Evolutionary conservation across 257 asterid genomes (phyloP), one percentile per base, ranked within the genome.

Genomic region (Solanum ossicruentum): DNA sequence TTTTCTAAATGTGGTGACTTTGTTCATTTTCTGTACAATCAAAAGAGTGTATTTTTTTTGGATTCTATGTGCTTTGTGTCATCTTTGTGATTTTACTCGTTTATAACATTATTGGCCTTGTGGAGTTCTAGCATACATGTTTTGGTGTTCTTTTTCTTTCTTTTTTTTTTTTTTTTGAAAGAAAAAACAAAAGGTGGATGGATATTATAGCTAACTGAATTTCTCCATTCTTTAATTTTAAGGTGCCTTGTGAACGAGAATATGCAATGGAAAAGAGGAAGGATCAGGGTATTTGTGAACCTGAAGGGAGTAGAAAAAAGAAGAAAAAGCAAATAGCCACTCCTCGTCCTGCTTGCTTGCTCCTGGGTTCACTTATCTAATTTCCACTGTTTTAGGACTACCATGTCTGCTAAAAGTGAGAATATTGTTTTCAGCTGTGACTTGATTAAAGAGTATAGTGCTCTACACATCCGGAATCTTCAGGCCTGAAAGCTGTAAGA

Each of bases 321-420:
- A 95, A 92, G 91, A 93, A 92, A 90, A 96, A 89, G 92, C 93
- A 91, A 84, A 95, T 86, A 70, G 93, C 91, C 51, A 84, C 91
- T 56, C 93, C 97, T 72, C 97, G 98, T 36, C 99, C 98, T 45
- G 97, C 99, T 81, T 96, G 98, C 87, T 96, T 96, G 98, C 87
- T 96, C 99, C 61, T 96, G 99, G 98, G 99, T 96, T 87, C 98
- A 96, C 84, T 96, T 60, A 58, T 5, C 77, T 81, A 45, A 43
- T 32, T 28, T 72, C 61, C 80, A 26, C 12, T 20, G 36, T 28
- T 56, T 60, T 67, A 43, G 73, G 72, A 66, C 17, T 60, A 36
- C 17, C 80, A 66, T 36, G 0, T 20, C 57, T 41, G 15, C 83
- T 87, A 85, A 89, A 52, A 85, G 52, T 85, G 80, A 69, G 16